Conservation (phyloP, 2,329 filamentous ascomycete species). For the Pestalotiopsis sp. region DNA sequence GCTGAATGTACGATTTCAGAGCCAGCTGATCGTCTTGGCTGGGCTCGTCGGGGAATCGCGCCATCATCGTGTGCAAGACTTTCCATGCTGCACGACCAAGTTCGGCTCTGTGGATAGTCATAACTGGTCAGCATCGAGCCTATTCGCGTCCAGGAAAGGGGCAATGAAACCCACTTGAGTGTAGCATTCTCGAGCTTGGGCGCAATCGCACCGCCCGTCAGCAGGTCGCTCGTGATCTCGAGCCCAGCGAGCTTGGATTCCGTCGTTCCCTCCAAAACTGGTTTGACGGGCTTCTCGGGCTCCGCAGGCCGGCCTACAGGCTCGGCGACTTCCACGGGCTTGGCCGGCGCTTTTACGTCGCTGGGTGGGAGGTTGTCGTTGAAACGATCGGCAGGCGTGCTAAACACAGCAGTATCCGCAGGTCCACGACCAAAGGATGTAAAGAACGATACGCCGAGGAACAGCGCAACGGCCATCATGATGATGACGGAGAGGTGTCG, state of each 20-base stretch:
- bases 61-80: constrained; percentile 72
- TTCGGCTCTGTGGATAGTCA: constrained; percentile 50
- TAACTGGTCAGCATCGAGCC: not conserved
- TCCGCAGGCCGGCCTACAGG: not conserved
- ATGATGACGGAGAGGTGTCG: constrained; percentile 58
- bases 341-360: constrained; percentile 2
- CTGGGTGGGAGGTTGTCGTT: not conserved
- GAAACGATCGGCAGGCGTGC: constrained; percentile 18
- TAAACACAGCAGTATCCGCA: constrained; percentile 20
- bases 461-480: constrained; percentile 55
- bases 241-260: constrained; percentile 40
- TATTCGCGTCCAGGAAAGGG: not conserved
- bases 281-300: not conserved
- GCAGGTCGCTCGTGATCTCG: constrained; percentile 48
- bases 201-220: constrained; percentile 73
- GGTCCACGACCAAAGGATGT: constrained; percentile 49
- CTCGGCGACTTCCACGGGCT: constrained; percentile 3
- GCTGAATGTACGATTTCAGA: constrained; percentile 65
- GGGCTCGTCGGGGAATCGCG: constrained; percentile 68
- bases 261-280: constrained; percentile 17
- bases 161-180: constrained; percentile 59
- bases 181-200: constrained; percentile 84
- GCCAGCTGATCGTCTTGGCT: constrained; percentile 63
- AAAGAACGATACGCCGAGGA: constrained; percentile 61
- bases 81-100: constrained; percentile 72